These are phyloP conservation scores for Periconia macrospinosa DNA, from an alignment of 2,329 filamentous ascomycete species.

Conservation along the genomic window DNA sequence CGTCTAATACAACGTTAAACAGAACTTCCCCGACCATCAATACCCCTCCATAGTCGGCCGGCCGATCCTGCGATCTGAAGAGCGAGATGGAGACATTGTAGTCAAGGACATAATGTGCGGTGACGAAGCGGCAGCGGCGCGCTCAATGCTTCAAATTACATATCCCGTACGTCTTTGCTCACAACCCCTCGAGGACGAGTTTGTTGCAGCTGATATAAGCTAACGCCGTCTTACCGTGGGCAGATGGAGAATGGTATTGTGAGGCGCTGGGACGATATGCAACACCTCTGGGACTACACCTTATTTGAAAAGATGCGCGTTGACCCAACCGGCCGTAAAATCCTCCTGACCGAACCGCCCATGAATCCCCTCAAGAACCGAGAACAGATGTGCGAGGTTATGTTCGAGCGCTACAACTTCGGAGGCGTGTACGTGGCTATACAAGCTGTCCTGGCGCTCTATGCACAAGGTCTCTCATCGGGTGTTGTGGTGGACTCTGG, in stretches of 20 bases:
- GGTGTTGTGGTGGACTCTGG: slow-evolving; percentile 99
- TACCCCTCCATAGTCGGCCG: slow-evolving; percentile 98
- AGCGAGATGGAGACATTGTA: slow-evolving; percentile 71
- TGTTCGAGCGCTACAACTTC: slow-evolving; percentile 97
- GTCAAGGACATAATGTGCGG: slow-evolving; percentile 99
- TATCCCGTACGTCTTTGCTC: slow-evolving; percentile 68
- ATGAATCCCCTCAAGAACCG: slow-evolving; percentile 98
- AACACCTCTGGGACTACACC: slow-evolving; percentile 98
- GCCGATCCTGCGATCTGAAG: slow-evolving; percentile 95
- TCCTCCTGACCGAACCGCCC: slow-evolving; percentile 93
- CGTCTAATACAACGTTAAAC: slow-evolving; percentile 11
- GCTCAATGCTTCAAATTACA: slow-evolving; percentile 97
- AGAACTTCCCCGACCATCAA: slow-evolving; percentile 99
- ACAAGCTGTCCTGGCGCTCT: slow-evolving; percentile 92
- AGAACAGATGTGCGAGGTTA: slow-evolving; percentile 98
- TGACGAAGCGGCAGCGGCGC: slow-evolving; percentile 92
- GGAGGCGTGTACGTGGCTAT: slow-evolving; percentile 98
- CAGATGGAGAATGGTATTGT: slow-evolving; percentile 99
- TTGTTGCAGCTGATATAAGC: slow-evolving; percentile 13
- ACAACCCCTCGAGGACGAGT: slow-evolving; percentile 14
- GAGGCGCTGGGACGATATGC: slow-evolving; percentile 99
- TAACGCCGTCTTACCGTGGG: slow-evolving; percentile 28
- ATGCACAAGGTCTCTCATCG: slow-evolving; percentile 81
- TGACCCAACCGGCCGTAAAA: slow-evolving; percentile 89
- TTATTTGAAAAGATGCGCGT: slow-evolving; percentile 97